phyloP scores from a whole-genome alignment of 108 stramenopile species.

The Skeletonema potamos region DNA sequence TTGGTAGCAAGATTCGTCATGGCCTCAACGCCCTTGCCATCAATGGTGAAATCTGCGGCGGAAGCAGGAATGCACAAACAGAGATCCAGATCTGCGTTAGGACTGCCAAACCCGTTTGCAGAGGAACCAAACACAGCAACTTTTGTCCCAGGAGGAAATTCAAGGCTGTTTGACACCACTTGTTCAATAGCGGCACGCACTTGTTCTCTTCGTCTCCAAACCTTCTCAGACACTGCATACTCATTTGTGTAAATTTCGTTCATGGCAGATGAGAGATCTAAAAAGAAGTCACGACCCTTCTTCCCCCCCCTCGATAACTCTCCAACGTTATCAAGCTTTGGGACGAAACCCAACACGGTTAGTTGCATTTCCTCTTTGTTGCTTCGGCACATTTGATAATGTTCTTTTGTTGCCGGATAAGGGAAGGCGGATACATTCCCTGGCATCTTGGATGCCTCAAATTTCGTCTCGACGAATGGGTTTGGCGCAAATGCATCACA shows the following conservation, averaged over 20 bases:
- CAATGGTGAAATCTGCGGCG: conserved; percentile 31
- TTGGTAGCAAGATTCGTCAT: conserved; percentile 77
- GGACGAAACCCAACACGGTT: conserved; percentile 67
- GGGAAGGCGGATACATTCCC: conserved; percentile 34
- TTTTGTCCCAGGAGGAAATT: conserved; percentile 76
- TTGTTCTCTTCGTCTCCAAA: conserved; percentile 62
- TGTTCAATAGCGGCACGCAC: conserved; percentile 61
- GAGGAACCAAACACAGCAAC: conserved; percentile 88
- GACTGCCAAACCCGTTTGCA: conserved; percentile 88
- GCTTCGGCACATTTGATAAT: conserved; percentile 44
- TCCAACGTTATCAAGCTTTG: conserved; percentile 45
- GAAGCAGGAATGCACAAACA: conserved; percentile 74
- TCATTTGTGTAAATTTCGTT: conserved; percentile 36
- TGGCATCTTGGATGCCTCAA: conserved; percentile 11
- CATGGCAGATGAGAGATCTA: conserved; percentile 68
- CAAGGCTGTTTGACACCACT: conserved; percentile 57
- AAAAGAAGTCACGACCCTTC: conserved; percentile 44
- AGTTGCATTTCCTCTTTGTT: conserved; percentile 69
- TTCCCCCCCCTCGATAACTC: conserved; percentile 11
- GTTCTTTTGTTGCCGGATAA: conserved; percentile 45
- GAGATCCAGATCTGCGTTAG: conserved; percentile 86
- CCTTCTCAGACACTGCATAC: conserved; percentile 51
- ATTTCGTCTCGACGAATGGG: conserved; percentile 25
- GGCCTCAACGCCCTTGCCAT: conserved; percentile 62
- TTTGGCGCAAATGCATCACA: conserved; percentile 75